Conservation (phyloP, 2,329 filamentous ascomycete genomes). For the Esteya vermicola region DNA sequence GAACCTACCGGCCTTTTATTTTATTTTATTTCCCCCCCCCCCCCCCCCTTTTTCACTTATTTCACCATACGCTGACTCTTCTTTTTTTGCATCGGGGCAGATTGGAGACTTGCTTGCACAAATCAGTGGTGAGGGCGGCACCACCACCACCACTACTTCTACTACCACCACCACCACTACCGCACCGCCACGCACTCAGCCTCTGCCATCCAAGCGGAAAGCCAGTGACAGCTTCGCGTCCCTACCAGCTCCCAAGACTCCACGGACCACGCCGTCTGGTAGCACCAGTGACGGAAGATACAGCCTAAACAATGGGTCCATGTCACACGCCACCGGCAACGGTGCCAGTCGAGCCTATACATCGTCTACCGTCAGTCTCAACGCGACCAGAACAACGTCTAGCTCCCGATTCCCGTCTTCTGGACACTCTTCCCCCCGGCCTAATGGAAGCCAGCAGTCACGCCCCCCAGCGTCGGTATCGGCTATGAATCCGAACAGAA, state of each 20-base stretch:
- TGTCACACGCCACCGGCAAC: neutral
- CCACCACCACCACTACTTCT: constrained; percentile 22
- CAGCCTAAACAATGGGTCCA: neutral
- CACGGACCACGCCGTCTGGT: constrained; percentile 17
- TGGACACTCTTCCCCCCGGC: neutral
- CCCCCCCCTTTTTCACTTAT: constrained; percentile 4
- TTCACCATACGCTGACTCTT: neutral
- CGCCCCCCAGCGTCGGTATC: neutral
- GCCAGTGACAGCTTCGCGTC: constrained; percentile 33
- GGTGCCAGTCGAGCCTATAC: neutral
- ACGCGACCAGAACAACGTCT: too few relatives aligned
- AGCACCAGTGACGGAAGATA: neutral
- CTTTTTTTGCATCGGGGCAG: constrained; percentile 14
- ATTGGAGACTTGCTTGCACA: constrained; percentile 46
- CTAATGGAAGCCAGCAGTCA: neutral
- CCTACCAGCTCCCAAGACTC: constrained; percentile 25
- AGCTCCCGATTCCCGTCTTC: too few relatives aligned
- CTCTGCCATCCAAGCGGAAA: constrained; percentile 38
- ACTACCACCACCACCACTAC: constrained; percentile 19
- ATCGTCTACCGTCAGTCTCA: too few relatives aligned
- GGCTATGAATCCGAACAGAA: neutral
- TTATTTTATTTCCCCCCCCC: too few relatives aligned
- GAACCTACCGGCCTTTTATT: neutral
- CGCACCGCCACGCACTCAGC: constrained; percentile 12
- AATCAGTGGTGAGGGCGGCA: constrained; percentile 40